These are phyloP conservation scores for Neurospora crassa DNA, from an alignment of 2,329 filamentous ascomycete genomes.

Conservation along the genomic window DNA sequence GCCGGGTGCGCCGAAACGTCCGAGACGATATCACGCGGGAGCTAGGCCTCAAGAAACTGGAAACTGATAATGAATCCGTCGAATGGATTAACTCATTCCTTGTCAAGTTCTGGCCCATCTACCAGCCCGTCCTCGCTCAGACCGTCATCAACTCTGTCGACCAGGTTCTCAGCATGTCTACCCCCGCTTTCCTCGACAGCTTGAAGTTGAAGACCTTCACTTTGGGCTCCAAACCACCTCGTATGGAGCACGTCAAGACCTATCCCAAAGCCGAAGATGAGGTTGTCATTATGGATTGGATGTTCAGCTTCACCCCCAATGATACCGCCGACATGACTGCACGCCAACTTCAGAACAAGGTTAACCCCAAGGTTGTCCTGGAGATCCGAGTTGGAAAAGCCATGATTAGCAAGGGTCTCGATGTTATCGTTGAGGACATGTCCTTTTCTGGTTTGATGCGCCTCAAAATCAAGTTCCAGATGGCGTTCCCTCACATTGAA, in stretches of 20 bases:
- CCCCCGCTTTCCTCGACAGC: conserved; percentile 86
- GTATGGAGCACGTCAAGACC: conserved; percentile 95
- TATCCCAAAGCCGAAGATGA: conserved; percentile 95
- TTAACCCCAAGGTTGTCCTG: conserved; percentile 93
- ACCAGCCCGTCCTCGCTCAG: conserved; percentile 84
- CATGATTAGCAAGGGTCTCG: conserved; percentile 91
- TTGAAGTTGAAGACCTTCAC: conserved; percentile 90
- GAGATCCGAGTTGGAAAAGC: conserved; percentile 94
- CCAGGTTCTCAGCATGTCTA: conserved; percentile 87
- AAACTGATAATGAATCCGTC: conserved; percentile 83
- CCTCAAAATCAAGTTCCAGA: conserved; percentile 93
- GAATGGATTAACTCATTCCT: conserved; percentile 99
- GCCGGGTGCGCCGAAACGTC: conserved; percentile 89
- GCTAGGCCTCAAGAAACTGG: conserved; percentile 75
- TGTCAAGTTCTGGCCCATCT: conserved; percentile 99
- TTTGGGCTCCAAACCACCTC: conserved; percentile 86
- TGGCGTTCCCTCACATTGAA: conserved; percentile 92
- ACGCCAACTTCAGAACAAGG: conserved; percentile 83
- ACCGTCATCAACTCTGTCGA: conserved; percentile 92
- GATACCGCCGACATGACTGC: conserved; percentile 87
- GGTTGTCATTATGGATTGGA: conserved; percentile 98
- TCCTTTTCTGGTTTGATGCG: conserved; percentile 93
- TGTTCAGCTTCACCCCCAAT: conserved; percentile 97
- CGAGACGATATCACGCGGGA: conserved; percentile 88
- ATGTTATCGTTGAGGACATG: conserved; percentile 98